Percentiles rank a stretch among this genome's conserved stretches.
Evolutionary conservation across 176 grass and related monocot genomes (phyloP).

Genomic region (Musa acuminata): DNA sequence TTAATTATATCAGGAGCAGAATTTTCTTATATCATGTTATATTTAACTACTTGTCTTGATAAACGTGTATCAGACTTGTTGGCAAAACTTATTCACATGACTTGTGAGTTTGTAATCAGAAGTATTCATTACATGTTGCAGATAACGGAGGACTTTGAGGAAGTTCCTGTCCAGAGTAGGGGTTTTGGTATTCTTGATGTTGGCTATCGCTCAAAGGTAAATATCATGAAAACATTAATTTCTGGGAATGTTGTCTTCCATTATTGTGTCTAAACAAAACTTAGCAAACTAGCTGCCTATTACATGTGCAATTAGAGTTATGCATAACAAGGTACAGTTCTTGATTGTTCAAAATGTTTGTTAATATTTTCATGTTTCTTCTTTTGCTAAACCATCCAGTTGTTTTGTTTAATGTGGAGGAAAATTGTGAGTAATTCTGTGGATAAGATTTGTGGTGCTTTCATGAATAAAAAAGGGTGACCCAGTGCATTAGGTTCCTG

Average conservation of each 20-base stretch:
- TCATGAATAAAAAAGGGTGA: too few relatives aligned
- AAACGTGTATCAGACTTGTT: neutral
- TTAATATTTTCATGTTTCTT: neutral
- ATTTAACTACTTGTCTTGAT: too few relatives aligned
- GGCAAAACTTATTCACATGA: neutral
- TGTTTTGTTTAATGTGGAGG: neutral
- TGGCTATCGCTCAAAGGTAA: conserved; percentile 80
- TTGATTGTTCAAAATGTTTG: neutral
- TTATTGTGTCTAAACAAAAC: neutral
- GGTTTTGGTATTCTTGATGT: conserved; percentile 96
- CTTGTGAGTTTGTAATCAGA: neutral
- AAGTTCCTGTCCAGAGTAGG: conserved; percentile 76
- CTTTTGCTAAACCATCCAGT: neutral
- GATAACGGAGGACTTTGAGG: conserved; percentile 92
- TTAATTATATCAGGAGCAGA: too few relatives aligned
- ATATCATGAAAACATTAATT: neutral
- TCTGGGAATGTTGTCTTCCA: neutral
- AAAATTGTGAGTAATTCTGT: too few relatives aligned
- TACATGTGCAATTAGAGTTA: neutral
- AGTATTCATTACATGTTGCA: conserved; percentile 24
- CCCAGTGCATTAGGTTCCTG: too few relatives aligned
- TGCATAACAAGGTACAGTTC: neutral
- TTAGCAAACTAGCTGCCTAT: neutral
- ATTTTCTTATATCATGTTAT: too few relatives aligned
- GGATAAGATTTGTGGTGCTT: too few relatives aligned